phyloP scores from a whole-genome alignment of 2,329 filamentous ascomycete genomes.

The Talaromyces funiculosus region DNA sequence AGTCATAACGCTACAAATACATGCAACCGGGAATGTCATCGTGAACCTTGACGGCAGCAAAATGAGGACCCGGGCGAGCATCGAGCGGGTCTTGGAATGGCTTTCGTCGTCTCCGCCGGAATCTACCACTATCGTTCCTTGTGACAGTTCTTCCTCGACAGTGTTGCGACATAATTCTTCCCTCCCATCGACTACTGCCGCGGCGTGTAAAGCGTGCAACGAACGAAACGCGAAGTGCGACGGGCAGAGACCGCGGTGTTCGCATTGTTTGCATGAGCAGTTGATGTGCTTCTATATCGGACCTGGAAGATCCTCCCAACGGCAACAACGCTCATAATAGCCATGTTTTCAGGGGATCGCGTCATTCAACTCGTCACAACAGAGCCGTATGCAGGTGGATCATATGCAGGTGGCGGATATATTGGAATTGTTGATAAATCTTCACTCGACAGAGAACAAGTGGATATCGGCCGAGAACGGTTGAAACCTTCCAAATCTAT shows the following conservation, averaged over 20 bases:
- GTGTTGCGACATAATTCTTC: neutral
- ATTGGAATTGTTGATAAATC: neutral
- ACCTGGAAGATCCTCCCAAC: neutral
- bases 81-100: conserved; percentile 11
- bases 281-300: conserved; percentile 14
- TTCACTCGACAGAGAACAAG: neutral
- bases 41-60: neutral
- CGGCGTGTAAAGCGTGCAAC: conserved; percentile 10
- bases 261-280: conserved; percentile 13
- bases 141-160: neutral
- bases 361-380: neutral
- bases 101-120: conserved; percentile 4
- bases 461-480: neutral
- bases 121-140: neutral
- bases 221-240: conserved; percentile 7
- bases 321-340: neutral
- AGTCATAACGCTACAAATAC: neutral
- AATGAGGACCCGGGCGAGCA: conserved; percentile 1
- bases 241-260: conserved; percentile 9
- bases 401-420: conserved; percentile 10
- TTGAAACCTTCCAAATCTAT: neutral
- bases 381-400: conserved; percentile 9
- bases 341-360: neutral
- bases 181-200: neutral
- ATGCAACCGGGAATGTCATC: neutral